Evolutionary conservation across 2,329 filamentous ascomycete species (phyloP), one percentile per base, ranked within the genome.

Genomic region (Colletotrichum acutatum): DNA sequence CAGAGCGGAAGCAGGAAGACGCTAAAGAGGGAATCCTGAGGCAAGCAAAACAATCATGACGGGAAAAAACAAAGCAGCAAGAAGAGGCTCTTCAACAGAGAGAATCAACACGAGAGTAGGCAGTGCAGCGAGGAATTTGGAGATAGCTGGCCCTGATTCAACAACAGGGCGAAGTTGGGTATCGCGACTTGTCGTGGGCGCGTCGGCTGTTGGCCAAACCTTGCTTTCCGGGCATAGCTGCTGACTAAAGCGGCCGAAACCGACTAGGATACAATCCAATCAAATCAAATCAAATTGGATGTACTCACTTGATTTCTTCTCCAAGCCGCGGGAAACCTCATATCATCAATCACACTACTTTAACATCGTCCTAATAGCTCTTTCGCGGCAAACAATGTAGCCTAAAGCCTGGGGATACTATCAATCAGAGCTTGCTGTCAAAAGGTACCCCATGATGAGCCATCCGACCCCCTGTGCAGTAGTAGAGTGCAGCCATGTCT

Each of bases 351-450:
- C 16, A 24, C 46, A 24, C 19, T 24, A 56, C 11, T 34, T 46
- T 57, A 64, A 53, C 30, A 19, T 59, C 65, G 16, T 63, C 42
- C 16, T 19, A 30, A 83, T 90, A 86, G 86, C 86, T 76, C 83
- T 88, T 77, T 83, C 85, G 69, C 81, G 84, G 78, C 84, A 86
- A 77, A 79, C 84, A 67, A 80, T 85, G 72, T 82, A 82, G 59
- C 77, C 83, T 75, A 82, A 84, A 66, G 83, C 81, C 81, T 91
- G 90, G 90, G 86, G 84, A 77, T 87, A 87, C 76, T 90, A 88
- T 86, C 81, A 85, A 75, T 80, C 89, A 54, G 84, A 88, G 57
- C 82, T 82, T 59, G 75, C 78, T 9, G 76, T 74, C 58, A 42
- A 77, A 26, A 85, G 87, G 49, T 89, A 88, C 76, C 74, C 78